Percentiles rank a stretch among this genome's conserved stretches.
Evolutionary conservation across 1,139 yeast genomes (phyloP).

Genomic region (Suhomyces bokatorum): DNA sequence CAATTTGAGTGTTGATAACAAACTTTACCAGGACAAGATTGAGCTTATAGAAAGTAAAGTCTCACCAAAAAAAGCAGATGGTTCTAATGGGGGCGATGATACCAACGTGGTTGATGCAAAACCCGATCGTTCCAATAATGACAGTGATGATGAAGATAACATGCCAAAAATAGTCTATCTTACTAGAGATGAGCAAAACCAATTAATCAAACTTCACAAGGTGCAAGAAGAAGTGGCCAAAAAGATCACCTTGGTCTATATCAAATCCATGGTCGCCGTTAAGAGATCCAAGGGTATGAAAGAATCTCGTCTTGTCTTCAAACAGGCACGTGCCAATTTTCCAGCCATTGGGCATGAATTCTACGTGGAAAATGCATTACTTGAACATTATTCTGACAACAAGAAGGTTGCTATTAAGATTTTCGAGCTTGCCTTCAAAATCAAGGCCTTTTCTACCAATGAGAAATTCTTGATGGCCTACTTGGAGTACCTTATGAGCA

Average conservation of each 20-base stretch:
- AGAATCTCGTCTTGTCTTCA: conserved; percentile 70
- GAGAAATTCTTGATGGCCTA: conserved; percentile 70
- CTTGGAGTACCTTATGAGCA: conserved; percentile 67
- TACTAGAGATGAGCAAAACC: conserved; percentile 30
- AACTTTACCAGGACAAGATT: conserved; percentile 23
- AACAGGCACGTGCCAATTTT: conserved; percentile 54
- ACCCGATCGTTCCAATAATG: conserved; percentile 16
- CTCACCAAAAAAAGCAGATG: conserved; percentile 8
- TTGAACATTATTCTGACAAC: conserved; percentile 73
- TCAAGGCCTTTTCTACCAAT: conserved; percentile 57
- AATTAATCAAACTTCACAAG: conserved; percentile 25
- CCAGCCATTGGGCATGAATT: conserved; percentile 67
- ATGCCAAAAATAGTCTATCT: conserved; percentile 16
- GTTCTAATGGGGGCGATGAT: conserved; percentile 19
- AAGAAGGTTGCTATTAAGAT: conserved; percentile 72
- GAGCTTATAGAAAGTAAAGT: conserved; percentile 24
- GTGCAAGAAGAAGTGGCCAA: conserved; percentile 28
- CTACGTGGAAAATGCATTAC: conserved; percentile 76
- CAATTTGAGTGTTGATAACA: conserved; percentile 37
- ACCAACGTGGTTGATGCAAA: conserved; percentile 5
- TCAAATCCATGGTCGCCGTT: conserved; percentile 58
- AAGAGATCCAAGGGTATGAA: conserved; percentile 66
- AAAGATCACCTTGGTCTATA: conserved; percentile 51
- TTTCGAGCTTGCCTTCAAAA: conserved; percentile 65
- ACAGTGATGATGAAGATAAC: conserved; percentile 18